Base-by-base conservation (phyloP, 225 moss, liverwort and hornwort species). In the Polytrichum formosum region DNA sequence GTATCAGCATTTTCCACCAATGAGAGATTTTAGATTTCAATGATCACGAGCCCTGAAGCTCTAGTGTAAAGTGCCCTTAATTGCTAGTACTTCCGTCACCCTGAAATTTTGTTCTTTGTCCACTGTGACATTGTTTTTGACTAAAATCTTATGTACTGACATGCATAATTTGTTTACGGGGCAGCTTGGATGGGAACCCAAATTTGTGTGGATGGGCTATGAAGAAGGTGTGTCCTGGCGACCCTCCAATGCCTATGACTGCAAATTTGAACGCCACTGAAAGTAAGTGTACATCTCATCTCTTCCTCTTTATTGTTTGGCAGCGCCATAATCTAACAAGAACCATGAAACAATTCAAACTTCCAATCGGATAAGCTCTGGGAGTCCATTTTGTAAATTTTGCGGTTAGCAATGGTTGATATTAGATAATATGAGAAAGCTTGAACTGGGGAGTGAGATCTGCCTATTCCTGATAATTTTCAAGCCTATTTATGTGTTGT, bases 101-200 rank as follows among this genome's bases (percentile, higher is more conserved):
- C 35, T 46, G 46, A 16, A 46, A 13, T 13, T 16, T 46, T 46
- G 13, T 13, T 16, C 4, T 46, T 13, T 13, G 16, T 46, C 3
- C 16, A 46, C 9, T 46, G 46, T 2, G 9, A 13, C 13, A 46
- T 46, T 46, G 13, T 16, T 46, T 46, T 46, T 31, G 1, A 35
- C 46, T 46, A 4, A 3, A 46, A 46, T 46, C 46, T 13, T 13
- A 3, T 46, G 46, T 46, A 58, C n/a, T 58, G 58, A 58, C 58
- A 7, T 6, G 6, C 23, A 58, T 58, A 20, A 58, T 58, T 23
- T 63, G 77, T 65, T 70, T 13, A n/a, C 64, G 67, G 35, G 67
- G 23, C 77, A 94, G 90, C 71, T 80, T 87, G 76, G 82, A 82
- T 67, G 94, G 94, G 55, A 95, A 95, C 70, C 66, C 80, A 25